These are phyloP conservation scores for Plasmodium relictum DNA, from an alignment of 169 alveolate genomes.

Conservation along the genomic window DNA sequence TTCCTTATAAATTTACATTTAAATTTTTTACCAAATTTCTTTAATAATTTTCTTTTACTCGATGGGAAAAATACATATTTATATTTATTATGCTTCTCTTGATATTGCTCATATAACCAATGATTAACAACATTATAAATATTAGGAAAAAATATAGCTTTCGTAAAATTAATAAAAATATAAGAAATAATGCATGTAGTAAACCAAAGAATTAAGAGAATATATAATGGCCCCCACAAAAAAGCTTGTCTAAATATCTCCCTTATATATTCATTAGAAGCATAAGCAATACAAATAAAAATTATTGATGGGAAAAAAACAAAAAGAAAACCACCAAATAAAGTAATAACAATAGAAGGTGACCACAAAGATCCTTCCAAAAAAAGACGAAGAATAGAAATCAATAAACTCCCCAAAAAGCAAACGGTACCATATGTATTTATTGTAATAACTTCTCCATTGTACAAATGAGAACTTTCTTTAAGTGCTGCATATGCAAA, in stretches of 20 bases:
- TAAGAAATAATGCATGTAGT: slow-evolving; percentile 78
- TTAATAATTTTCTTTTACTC: slow-evolving; percentile 33
- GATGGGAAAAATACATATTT: slow-evolving; percentile 8
- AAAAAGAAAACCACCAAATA: slow-evolving; percentile 66
- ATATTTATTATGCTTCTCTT: slow-evolving; percentile 71
- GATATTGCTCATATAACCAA: slow-evolving; percentile 78
- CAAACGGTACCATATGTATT: slow-evolving; percentile 83
- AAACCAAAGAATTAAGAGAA: slow-evolving; percentile 81
- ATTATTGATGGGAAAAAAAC: slow-evolving; percentile 78
- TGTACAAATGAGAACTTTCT: slow-evolving; percentile 73
- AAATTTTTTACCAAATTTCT: slow-evolving; percentile 48
- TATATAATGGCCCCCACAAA: slow-evolving; percentile 80
- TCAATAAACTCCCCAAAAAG: slow-evolving; percentile 79
- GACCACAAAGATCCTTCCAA: slow-evolving; percentile 80
- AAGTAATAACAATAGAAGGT: slow-evolving; percentile 69
- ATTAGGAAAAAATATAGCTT: slow-evolving; percentile 79
- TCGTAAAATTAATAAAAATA: slow-evolving; percentile 74
- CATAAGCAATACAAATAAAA: slow-evolving; percentile 70
- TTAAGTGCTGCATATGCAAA: slow-evolving; percentile 64
- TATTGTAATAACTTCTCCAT: slow-evolving; percentile 76
- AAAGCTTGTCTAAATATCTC: slow-evolving; percentile 80
- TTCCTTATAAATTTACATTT: slow-evolving; percentile 25
- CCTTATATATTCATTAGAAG: slow-evolving; percentile 78
- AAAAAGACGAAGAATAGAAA: slow-evolving; percentile 81
- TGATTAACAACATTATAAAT: slow-evolving; percentile 79